A percentile compares a stretch with the other conserved stretches of the same genome.
Conservation (phyloP, 306 rosid species). For the Quercus cerris region DNA sequence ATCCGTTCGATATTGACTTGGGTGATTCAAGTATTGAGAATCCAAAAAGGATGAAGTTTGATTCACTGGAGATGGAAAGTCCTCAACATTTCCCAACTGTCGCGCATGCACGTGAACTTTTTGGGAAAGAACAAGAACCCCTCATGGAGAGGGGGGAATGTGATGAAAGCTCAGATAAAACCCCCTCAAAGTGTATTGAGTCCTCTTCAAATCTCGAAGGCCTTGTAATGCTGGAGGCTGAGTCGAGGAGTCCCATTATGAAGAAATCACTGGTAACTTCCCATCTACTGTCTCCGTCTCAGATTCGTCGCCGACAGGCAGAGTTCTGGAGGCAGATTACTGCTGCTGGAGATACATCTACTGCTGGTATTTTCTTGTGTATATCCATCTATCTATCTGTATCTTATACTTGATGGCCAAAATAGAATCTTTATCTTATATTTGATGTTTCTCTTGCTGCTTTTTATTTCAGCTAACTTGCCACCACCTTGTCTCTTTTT, state of each 20-base stretch:
- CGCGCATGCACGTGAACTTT: neutral
- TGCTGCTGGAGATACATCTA: neutral
- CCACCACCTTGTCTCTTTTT: too few species aligned
- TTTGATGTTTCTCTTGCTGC: too few species aligned
- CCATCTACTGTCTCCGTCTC: neutral
- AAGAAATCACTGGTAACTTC: constrained; percentile 4
- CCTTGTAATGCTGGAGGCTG: neutral
- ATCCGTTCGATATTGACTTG: neutral
- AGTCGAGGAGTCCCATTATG: neutral
- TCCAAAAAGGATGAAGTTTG: neutral
- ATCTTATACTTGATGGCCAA: neutral
- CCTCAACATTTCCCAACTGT: neutral
- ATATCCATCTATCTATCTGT: neutral
- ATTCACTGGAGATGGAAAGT: neutral
- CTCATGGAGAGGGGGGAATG: neutral
- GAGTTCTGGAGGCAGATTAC: constrained; percentile 20
- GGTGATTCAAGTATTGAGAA: neutral
- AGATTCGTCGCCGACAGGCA: neutral
- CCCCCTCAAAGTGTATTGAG: neutral
- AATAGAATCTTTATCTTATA: neutral
- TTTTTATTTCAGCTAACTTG: too few species aligned
- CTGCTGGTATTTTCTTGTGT: constrained; percentile 3
- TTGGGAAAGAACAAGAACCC: neutral
- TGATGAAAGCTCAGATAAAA: neutral
- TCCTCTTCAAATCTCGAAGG: neutral